Base-by-base conservation (phyloP, 2,329 filamentous ascomycete species). In the Elsinoe australis region DNA sequence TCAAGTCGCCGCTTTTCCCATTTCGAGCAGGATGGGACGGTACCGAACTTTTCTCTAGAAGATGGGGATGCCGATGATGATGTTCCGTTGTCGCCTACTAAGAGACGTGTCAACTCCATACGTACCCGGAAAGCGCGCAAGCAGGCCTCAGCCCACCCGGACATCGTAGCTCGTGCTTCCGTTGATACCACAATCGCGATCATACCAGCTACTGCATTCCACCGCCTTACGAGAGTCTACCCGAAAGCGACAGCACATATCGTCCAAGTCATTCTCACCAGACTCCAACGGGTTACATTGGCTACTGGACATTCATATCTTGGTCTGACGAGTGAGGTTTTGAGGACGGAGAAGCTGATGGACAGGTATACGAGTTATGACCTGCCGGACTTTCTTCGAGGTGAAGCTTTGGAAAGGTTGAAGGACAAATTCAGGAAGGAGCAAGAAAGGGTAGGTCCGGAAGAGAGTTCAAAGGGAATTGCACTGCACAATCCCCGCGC, bases 181-280 rank as follows among this genome's bases (percentile, higher is more conserved):
- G 85, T 94, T 18, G 94, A 98, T 62, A 98, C 92, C 0, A 98
- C 94, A 0, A 95, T 98, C 65, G 92, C 92, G 4, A 94, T 98
- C 54, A 98, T 98, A 50, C 94, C 94, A 1, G 92, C 92, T 1
- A 95, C 88, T 61, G 94, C 92, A 3, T 98, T 98, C 59, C 81
- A 88, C 47, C 82, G 94, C 6, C 72, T 98, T 46, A 98, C 94
- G 44, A 81, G 87, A 60, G 83, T 95, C 18, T 98, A 96, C 58
- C 92, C 92, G 7, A 94, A 94, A 68, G 89, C 94, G 7, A 95
- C 92, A 2, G 84, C 92, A 1, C 94, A 98, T 60, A 96, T 98
- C 54, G 88, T 98, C 4, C 92, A 98, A 61, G 90, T 98, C 36
- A 98, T 98, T 52, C 69, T 98, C 24, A 95, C 94, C 2, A 79